Conservation (phyloP, 2,329 filamentous ascomycete species). For the Fonsecaea erecta region DNA sequence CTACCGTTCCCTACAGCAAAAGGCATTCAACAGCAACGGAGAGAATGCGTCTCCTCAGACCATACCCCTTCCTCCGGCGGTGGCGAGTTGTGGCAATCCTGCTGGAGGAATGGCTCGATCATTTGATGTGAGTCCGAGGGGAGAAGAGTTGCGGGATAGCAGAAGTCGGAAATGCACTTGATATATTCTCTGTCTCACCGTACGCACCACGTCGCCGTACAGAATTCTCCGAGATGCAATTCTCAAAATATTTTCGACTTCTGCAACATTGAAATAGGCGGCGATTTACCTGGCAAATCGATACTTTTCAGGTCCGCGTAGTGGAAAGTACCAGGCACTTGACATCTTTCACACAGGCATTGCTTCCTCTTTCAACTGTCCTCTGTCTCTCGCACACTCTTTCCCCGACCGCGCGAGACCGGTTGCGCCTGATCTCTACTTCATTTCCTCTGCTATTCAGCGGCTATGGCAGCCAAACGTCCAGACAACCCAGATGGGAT, state of each 20-base stretch:
- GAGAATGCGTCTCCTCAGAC: not conserved
- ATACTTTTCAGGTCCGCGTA: not conserved
- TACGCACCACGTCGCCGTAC: not conserved
- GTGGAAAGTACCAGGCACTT: not conserved
- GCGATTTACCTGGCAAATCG: not conserved
- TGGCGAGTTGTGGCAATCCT: not conserved
- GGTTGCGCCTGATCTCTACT: not conserved
- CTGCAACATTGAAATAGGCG: not conserved
- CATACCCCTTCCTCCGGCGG: not conserved
- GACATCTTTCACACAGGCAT: not conserved
- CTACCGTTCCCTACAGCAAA: not conserved
- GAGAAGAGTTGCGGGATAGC: not conserved
- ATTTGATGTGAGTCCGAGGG: not conserved
- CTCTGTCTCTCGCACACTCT: not conserved
- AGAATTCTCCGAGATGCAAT: not conserved
- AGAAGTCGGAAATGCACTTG: not conserved
- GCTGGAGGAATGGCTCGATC: not conserved
- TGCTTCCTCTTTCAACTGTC: not conserved
- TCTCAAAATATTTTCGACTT: conserved; percentile 16
- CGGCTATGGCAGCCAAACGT: conserved; percentile 36
- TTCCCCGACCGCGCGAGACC: not conserved
- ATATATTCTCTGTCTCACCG: not conserved
- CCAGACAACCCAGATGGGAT: conserved; percentile 43
- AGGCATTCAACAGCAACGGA: not conserved
- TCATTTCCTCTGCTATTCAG: not conserved